phyloP scores from a whole-genome alignment of 306 rosid genomes.

The Fragaria nilgerrensis region DNA sequence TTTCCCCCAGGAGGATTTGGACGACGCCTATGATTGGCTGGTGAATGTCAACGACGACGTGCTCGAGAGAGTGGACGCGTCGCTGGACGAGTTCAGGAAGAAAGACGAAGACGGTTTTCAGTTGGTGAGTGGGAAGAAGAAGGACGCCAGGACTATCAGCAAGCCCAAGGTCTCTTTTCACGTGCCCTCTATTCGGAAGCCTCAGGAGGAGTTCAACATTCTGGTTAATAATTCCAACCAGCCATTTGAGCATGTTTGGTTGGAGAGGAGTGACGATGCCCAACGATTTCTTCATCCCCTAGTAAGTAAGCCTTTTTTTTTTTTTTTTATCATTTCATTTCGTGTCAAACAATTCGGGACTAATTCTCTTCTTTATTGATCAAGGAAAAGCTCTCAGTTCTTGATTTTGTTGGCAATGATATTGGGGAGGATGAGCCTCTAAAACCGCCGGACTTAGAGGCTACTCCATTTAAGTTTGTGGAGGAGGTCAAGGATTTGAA shows the following conservation, averaged over 20 bases:
- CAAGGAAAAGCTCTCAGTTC: slow-evolving; percentile 59
- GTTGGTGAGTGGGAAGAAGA: slow-evolving; percentile 18
- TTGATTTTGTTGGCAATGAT: slow-evolving; percentile 69
- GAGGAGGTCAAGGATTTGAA: slow-evolving; percentile 76
- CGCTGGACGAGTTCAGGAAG: slow-evolving; percentile 61
- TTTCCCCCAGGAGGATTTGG: slow-evolving; percentile 47
- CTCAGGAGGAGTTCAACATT: slow-evolving; percentile 74
- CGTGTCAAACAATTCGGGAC: too few species aligned
- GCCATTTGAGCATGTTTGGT: slow-evolving; percentile 91
- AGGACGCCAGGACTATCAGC: slow-evolving; percentile 42
- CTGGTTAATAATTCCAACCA: slow-evolving; percentile 63
- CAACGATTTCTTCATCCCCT: slow-evolving; percentile 70
- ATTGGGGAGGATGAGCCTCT: slow-evolving; percentile 42
- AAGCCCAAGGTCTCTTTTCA: slow-evolving; percentile 86
- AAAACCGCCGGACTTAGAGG: slow-evolving; percentile 53
- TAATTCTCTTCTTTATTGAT: slow-evolving; percentile 22
- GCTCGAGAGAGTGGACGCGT: slow-evolving; percentile 53
- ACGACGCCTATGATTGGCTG: slow-evolving; percentile 70
- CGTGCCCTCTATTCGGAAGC: slow-evolving; percentile 68
- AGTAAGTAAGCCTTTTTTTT: slow-evolving; percentile 39
- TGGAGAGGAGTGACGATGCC: slow-evolving; percentile 74
- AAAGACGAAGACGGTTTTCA: slow-evolving; percentile 48
- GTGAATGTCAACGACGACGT: slow-evolving; percentile 72
- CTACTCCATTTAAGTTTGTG: slow-evolving; percentile 71
- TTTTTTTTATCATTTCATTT: background rate